Conservation (phyloP, 2,329 filamentous ascomycete species). For the Pseudopyricularia javanii region DNA sequence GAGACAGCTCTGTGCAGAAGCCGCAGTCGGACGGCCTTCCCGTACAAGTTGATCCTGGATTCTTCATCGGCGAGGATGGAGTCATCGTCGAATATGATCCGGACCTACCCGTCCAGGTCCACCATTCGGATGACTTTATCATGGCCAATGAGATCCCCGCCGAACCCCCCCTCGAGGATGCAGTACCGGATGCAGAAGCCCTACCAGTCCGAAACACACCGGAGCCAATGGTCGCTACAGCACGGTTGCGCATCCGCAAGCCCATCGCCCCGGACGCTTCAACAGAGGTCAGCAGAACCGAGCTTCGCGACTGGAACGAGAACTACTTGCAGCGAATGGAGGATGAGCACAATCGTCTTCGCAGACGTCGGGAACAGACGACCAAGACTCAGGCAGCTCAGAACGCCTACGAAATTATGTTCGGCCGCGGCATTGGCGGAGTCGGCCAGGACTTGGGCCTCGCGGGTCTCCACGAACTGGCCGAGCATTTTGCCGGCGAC, state of each 20-base stretch:
- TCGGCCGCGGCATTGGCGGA: constrained; percentile 10
- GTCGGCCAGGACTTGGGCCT: constrained; percentile 4
- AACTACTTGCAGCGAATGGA: constrained; percentile 10
- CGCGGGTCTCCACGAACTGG: constrained; percentile 3
- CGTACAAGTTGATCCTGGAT: constrained; percentile 23
- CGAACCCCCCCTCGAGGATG: background rate
- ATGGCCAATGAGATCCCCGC: constrained; percentile 2
- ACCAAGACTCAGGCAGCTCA: constrained; percentile 5
- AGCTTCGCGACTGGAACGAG: constrained; percentile 6
- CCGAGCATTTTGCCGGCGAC: constrained; percentile 6
- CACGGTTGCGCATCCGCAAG: constrained; percentile 1
- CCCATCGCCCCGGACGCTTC: constrained; percentile 6
- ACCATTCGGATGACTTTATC: background rate
- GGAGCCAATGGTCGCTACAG: too few species aligned
- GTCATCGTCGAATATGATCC: constrained; percentile 7
- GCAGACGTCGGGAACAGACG: background rate
- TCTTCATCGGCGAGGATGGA: constrained; percentile 13
- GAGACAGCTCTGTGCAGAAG: constrained; percentile 10
- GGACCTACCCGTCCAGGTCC: constrained; percentile 2
- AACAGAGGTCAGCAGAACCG: constrained; percentile 9
- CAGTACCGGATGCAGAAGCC: constrained; percentile 1
- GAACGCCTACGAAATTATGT: constrained; percentile 5
- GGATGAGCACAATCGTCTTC: background rate
- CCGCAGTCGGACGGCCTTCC: constrained; percentile 18
- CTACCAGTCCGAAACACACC: constrained; percentile 3